phyloP scores from a whole-genome alignment of 768 basidiomycete species.

The Suillus variegatus region DNA sequence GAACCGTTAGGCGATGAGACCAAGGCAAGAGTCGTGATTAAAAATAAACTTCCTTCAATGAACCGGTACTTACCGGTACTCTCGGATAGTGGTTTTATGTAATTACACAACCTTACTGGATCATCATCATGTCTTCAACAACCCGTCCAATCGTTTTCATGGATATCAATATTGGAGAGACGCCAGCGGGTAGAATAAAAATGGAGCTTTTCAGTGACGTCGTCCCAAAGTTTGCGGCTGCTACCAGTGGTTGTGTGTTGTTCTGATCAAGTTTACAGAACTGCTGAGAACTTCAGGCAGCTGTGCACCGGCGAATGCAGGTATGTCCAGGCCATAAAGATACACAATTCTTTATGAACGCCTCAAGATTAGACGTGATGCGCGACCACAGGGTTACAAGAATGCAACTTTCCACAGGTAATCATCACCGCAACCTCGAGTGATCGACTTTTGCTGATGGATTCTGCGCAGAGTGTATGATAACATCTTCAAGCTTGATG shows the following conservation, averaged over 20 bases:
- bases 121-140: constrained; percentile 42
- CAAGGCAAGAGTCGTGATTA: too few species aligned
- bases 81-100: not conserved
- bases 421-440: constrained; percentile 22
- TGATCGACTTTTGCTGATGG: constrained; percentile 10
- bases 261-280: constrained; percentile 48
- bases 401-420: constrained; percentile 90
- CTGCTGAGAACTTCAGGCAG: constrained; percentile 97
- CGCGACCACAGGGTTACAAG: constrained; percentile 90
- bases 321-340: constrained; percentile 39
- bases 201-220: constrained; percentile 98
- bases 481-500: constrained; percentile 1
- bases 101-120: not conserved
- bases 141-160: constrained; percentile 93
- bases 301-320: constrained; percentile 97
- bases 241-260: not conserved
- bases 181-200: constrained; percentile 91
- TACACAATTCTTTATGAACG: constrained; percentile 17
- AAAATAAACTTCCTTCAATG: too few species aligned
- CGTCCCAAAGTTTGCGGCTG: constrained; percentile 77
- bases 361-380: constrained; percentile 43
- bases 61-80: not conserved
- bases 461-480: constrained; percentile 65
- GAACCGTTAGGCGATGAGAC: not conserved
- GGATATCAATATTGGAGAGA: constrained; percentile 96